Percentiles rank a stretch among this genome's conserved stretches.
Conservation (phyloP, 2,329 filamentous ascomycete genomes). For the Cercospora sp. region DNA sequence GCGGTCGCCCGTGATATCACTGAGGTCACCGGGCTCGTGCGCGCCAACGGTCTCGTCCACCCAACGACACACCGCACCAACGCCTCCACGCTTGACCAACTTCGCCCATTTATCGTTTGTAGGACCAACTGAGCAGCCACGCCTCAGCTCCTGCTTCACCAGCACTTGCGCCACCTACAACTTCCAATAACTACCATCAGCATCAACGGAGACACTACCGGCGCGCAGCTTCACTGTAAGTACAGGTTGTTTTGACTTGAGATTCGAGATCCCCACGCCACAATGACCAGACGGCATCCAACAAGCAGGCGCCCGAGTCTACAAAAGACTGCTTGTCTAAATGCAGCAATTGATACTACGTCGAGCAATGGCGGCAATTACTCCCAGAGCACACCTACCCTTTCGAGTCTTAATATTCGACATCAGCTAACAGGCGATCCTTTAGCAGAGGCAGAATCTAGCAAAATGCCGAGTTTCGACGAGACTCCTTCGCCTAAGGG, state of each 20-base stretch:
- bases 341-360: background rate
- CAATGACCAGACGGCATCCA: background rate
- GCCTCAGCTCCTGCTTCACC: conserved; percentile 12
- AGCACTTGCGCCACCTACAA: conserved; percentile 9
- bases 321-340: background rate
- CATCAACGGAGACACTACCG: background rate
- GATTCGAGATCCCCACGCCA: background rate
- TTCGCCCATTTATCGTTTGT: conserved; percentile 9
- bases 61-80: background rate
- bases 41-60: background rate
- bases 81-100: background rate
- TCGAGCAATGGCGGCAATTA: conserved; percentile 8
- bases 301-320: background rate
- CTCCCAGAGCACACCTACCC: conserved; percentile 1
- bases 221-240: background rate
- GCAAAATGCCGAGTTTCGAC: conserved; percentile 38
- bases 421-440: conserved; percentile 12
- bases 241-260: background rate
- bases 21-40: conserved; percentile 1
- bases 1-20: background rate
- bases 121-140: conserved; percentile 7
- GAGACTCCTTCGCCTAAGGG: conserved; percentile 41
- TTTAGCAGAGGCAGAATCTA: conserved; percentile 1
- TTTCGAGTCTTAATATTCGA: background rate
- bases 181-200: conserved; percentile 5